Percentiles rank a stretch among this genome's conserved stretches.
phyloP scores from a whole-genome alignment of 768 basidiomycete species.

The Boletus vermiculosoides region DNA sequence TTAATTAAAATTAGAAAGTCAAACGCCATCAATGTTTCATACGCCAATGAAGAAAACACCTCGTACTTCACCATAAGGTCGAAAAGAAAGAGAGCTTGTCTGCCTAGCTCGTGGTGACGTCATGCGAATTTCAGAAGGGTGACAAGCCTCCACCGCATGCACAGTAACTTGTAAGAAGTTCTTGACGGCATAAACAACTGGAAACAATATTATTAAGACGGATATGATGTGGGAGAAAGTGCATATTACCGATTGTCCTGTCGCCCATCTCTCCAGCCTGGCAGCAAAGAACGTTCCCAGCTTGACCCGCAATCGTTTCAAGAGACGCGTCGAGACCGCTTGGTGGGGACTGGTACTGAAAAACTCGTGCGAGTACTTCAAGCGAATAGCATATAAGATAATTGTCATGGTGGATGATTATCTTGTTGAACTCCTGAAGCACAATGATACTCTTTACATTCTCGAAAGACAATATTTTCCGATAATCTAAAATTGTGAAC shows the following conservation, averaged over 20 bases:
- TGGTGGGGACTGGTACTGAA: constrained; percentile 45
- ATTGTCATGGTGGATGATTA: constrained; percentile 62
- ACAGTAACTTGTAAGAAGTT: constrained; percentile 58
- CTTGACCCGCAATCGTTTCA: constrained; percentile 59
- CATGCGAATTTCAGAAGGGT: constrained; percentile 36
- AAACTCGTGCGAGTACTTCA: constrained; percentile 63
- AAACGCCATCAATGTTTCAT: neutral
- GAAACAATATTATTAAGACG: constrained; percentile 7
- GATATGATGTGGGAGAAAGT: neutral
- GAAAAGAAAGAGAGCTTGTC: constrained; percentile 44
- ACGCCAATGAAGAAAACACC: neutral
- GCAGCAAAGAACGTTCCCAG: constrained; percentile 59
- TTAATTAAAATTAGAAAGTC: constrained; percentile 26
- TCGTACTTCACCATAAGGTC: constrained; percentile 64
- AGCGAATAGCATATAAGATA: constrained; percentile 66
- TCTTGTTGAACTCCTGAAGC: constrained; percentile 60
- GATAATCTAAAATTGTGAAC: constrained; percentile 46
- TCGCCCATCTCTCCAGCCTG: constrained; percentile 52
- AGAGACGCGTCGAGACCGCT: constrained; percentile 52
- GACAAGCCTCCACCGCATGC: constrained; percentile 57
- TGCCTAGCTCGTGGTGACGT: constrained; percentile 37
- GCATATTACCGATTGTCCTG: constrained; percentile 53
- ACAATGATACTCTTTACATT: constrained; percentile 56
- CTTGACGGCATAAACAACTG: constrained; percentile 71
- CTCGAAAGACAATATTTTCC: constrained; percentile 49